Evolutionary conservation across 1,284 basidiomycete species (phyloP).

Genomic region (Ceratobasidium sp.): DNA sequence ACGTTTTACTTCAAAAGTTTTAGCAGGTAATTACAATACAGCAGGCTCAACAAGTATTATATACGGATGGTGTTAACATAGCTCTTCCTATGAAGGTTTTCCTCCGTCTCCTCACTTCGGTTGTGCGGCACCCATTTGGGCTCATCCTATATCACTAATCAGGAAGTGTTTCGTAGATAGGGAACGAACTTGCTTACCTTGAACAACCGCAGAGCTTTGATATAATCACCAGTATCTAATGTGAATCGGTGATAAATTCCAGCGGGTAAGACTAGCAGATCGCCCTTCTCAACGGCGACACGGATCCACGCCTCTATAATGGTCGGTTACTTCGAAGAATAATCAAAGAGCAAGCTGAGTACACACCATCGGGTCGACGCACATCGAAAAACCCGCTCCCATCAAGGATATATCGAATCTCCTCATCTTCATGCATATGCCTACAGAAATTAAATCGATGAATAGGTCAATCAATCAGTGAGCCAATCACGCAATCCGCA

Average conservation of each 20-base stretch:
- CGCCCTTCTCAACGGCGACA: slow-evolving; percentile 72
- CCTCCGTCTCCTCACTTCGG: slow-evolving; percentile 69
- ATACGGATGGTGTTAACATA: slow-evolving; percentile 10
- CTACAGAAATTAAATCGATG: slow-evolving; percentile 55
- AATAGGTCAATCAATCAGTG: background rate
- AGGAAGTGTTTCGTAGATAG: background rate
- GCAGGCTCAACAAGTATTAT: too few species aligned
- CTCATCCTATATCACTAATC: slow-evolving; percentile 70
- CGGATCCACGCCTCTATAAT: slow-evolving; percentile 69
- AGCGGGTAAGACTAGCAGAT: slow-evolving; percentile 77
- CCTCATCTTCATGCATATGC: slow-evolving; percentile 91
- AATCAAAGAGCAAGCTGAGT: slow-evolving; percentile 21
- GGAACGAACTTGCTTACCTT: slow-evolving; percentile 59
- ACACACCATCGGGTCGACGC: slow-evolving; percentile 58
- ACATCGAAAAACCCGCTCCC: slow-evolving; percentile 90
- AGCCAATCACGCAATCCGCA: background rate
- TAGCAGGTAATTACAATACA: too few species aligned
- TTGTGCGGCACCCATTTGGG: slow-evolving; percentile 87
- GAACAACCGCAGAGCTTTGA: slow-evolving; percentile 82
- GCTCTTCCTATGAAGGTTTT: slow-evolving; percentile 54
- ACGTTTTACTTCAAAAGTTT: too few species aligned
- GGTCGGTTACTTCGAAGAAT: too few species aligned
- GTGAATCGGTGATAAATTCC: slow-evolving; percentile 91
- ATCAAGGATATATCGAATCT: slow-evolving; percentile 84
- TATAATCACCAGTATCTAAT: slow-evolving; percentile 72